Evolutionary conservation across 306 rosid species (phyloP).

Genomic region (Betula pendula): DNA sequence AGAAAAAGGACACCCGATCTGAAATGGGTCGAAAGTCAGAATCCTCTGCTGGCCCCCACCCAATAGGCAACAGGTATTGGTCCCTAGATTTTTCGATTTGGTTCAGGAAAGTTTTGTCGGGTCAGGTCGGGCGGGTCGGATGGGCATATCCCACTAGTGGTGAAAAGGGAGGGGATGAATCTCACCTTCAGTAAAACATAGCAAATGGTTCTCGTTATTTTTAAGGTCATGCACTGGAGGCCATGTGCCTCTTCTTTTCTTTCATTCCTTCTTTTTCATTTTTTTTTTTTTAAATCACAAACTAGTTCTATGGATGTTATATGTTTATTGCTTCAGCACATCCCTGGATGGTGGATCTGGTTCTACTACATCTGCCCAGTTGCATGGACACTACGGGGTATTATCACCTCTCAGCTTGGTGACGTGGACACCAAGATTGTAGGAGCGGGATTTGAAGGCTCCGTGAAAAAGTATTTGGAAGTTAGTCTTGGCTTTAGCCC

Average conservation of each 20-base stretch:
- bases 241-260: not conserved
- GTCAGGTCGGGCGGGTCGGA: no score
- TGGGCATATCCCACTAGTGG: no score
- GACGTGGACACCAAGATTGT: constrained; percentile 58
- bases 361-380: constrained; percentile 84
- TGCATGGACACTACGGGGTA: constrained; percentile 87
- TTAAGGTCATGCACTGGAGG: no score
- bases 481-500: constrained; percentile 52
- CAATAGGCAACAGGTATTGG: no score
- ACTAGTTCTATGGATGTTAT: not conserved
- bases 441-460: constrained; percentile 74
- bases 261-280: not conserved
- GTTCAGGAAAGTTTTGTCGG: no score
- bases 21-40: no score
- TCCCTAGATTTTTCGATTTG: no score
- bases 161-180: not conserved
- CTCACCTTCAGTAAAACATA: not conserved
- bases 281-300: no score
- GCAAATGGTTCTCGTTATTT: not conserved
- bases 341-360: constrained; percentile 96
- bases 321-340: constrained; percentile 39
- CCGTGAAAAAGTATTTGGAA: constrained; percentile 65
- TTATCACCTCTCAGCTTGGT: constrained; percentile 87
- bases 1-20: no score
- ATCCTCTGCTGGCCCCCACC: no score